These are phyloP conservation scores for Meyerozyma elateridarum DNA, from an alignment of 1,139 yeast species.

Conservation along the genomic window DNA sequence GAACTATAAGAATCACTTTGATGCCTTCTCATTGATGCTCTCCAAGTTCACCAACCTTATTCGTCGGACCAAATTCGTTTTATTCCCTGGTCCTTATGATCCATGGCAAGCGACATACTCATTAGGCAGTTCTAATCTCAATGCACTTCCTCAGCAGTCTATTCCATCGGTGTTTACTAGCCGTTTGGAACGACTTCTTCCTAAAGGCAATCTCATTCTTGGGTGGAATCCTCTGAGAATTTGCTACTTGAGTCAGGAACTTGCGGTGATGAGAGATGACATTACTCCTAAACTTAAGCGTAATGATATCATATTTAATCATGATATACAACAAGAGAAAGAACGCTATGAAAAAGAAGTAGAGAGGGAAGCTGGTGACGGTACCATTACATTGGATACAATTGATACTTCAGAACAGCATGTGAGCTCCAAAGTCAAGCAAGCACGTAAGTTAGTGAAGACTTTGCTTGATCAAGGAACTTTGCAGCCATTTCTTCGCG, in stretches of 20 bases:
- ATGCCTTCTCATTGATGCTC: slow-evolving; percentile 59
- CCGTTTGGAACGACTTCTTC: slow-evolving; percentile 59
- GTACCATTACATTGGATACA: slow-evolving; percentile 11
- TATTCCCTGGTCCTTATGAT: slow-evolving; percentile 87
- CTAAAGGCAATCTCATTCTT: slow-evolving; percentile 46
- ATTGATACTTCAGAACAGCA: slow-evolving; percentile 18
- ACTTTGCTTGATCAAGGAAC: slow-evolving; percentile 85
- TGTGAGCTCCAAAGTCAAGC: slow-evolving; percentile 41
- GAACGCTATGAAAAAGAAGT: slow-evolving; percentile 16
- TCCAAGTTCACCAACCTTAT: slow-evolving; percentile 30
- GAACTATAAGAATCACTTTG: slow-evolving; percentile 70
- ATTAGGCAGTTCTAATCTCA: slow-evolving; percentile 56
- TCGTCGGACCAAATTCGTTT: slow-evolving; percentile 43
- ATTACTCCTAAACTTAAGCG: slow-evolving; percentile 65
- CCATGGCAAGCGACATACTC: slow-evolving; percentile 84
- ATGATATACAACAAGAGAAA: slow-evolving; percentile 31
- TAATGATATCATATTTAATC: slow-evolving; percentile 56
- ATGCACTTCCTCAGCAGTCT: slow-evolving; percentile 63
- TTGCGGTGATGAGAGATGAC: slow-evolving; percentile 70
- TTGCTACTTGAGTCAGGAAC: slow-evolving; percentile 78
- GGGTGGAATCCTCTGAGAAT: slow-evolving; percentile 80
- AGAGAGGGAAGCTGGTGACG: slow-evolving; percentile 15
- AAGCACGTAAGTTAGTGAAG: slow-evolving; percentile 71
- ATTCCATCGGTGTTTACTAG: slow-evolving; percentile 70
- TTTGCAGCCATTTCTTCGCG: slow-evolving; percentile 69